Conservation (phyloP, 2,329 filamentous ascomycete species). For the Trichoderma koningii region DNA sequence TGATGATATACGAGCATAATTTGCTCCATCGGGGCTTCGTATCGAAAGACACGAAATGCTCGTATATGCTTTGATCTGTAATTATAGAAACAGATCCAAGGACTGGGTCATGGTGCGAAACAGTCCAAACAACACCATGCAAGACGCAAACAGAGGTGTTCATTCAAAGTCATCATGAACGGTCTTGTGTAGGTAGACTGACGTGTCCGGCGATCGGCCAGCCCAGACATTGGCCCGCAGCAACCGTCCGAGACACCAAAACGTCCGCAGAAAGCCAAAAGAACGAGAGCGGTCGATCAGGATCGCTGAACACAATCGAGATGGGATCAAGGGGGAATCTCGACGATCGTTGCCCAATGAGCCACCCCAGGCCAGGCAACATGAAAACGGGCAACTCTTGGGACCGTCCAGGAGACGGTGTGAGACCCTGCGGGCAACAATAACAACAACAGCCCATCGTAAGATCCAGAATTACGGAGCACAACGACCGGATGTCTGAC, state of each 20-base stretch:
- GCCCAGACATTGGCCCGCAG: neutral
- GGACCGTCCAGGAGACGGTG: slow-evolving; percentile 15
- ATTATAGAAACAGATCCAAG: slow-evolving; percentile 2
- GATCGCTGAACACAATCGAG: slow-evolving; percentile 18
- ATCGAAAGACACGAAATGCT: neutral
- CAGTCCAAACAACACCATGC: neutral
- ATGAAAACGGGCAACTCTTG: slow-evolving; percentile 18
- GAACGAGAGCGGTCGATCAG: slow-evolving; percentile 15
- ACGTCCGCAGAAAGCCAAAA: slow-evolving; percentile 2
- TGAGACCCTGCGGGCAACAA: neutral
- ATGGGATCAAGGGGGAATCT: slow-evolving; percentile 20
- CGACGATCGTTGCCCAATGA: slow-evolving; percentile 14
- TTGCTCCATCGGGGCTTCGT: neutral
- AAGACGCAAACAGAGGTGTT: no score
- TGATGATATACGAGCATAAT: neutral
- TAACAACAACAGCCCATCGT: neutral
- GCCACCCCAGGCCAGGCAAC: neutral
- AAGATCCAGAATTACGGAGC: no score
- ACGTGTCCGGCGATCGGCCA: slow-evolving; percentile 13
- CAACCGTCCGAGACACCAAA: neutral
- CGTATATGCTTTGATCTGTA: neutral
- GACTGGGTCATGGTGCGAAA: neutral
- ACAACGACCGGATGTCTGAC: no score
- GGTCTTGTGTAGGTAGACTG: neutral
- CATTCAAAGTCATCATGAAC: no score